These are phyloP conservation scores for Hemisphaericaspora xylofermentans DNA, from an alignment of 1,139 yeast genomes.

Conservation along the genomic window DNA sequence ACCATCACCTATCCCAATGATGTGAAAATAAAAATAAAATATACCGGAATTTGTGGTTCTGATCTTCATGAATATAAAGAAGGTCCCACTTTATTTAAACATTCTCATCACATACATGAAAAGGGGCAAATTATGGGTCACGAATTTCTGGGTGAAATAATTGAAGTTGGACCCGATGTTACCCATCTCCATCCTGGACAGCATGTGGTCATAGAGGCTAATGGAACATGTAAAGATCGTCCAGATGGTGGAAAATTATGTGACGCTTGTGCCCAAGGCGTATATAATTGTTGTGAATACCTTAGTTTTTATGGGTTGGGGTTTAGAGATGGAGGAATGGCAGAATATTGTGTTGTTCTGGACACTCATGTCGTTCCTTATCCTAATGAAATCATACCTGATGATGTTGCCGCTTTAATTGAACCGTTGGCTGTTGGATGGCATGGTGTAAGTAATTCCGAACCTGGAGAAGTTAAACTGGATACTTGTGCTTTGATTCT, in stretches of 20 bases:
- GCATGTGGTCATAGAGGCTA: conserved; percentile 44
- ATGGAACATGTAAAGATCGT: conserved; percentile 36
- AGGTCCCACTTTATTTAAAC: conserved; percentile 50
- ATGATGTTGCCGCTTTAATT: conserved; percentile 54
- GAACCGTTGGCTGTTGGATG: conserved; percentile 60
- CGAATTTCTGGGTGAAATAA: conserved; percentile 51
- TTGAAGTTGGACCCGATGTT: conserved; percentile 24
- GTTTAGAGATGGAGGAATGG: conserved; percentile 50
- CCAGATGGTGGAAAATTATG: conserved; percentile 21
- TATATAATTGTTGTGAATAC: conserved; percentile 46
- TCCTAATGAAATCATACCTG: conserved; percentile 42
- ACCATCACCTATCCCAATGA: conserved; percentile 42
- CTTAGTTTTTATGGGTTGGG: conserved; percentile 48
- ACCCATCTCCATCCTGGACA: conserved; percentile 36
- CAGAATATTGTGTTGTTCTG: conserved; percentile 50
- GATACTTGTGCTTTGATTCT: conserved; percentile 49
- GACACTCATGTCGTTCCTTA: conserved; percentile 46
- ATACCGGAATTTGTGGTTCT: conserved; percentile 61
- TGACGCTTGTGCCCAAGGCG: conserved; percentile 45
- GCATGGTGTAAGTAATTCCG: conserved; percentile 53
- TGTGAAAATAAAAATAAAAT: conserved; percentile 49
- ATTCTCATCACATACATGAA: conserved; percentile 16
- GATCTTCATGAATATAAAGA: conserved; percentile 55
- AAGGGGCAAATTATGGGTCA: conserved; percentile 45
- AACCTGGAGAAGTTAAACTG: conserved; percentile 9